phyloP scores from a whole-genome alignment of 495 filamentous ascomycete genomes.

The Talaromyces nanjingensis region DNA sequence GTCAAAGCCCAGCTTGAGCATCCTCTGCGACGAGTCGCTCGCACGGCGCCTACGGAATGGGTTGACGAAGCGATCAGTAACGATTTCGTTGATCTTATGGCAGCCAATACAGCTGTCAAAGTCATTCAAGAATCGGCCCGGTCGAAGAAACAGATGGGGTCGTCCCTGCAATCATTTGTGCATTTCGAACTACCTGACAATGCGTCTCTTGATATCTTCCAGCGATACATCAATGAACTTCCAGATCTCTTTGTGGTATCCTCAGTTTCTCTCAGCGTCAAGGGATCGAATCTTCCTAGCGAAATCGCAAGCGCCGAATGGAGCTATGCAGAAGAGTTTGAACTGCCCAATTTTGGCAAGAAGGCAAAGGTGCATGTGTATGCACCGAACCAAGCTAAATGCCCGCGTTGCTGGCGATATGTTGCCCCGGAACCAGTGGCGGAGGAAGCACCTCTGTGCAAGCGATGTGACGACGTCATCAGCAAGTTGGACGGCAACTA shows the following conservation, averaged over 20 bases:
- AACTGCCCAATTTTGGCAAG: constrained; percentile 30
- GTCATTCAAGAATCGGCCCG: constrained; percentile 61
- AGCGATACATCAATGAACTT: constrained; percentile 54
- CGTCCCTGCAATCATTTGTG: constrained; percentile 65
- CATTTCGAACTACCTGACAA: constrained; percentile 33
- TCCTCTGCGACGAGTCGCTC: constrained; percentile 33
- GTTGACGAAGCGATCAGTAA: constrained; percentile 29
- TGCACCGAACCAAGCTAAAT: constrained; percentile 65
- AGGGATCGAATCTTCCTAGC: constrained; percentile 19
- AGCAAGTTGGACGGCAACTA: not conserved
- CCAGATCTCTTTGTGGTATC: constrained; percentile 74
- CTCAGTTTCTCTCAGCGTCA: constrained; percentile 44
- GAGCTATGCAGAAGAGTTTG: constrained; percentile 49
- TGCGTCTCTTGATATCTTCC: constrained; percentile 30
- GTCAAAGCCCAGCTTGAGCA: constrained; percentile 47
- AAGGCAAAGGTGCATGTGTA: constrained; percentile 53
- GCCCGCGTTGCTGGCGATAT: constrained; percentile 84
- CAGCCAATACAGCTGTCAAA: constrained; percentile 57
- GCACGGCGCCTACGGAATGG: constrained; percentile 27
- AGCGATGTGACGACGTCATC: constrained; percentile 51
- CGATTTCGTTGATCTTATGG: constrained; percentile 53
- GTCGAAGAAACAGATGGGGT: constrained; percentile 57
- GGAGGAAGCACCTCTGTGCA: constrained; percentile 57
- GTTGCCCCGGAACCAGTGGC: constrained; percentile 38
- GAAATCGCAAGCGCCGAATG: constrained; percentile 36